Evolutionary conservation across 352 stramenopile species (phyloP), one percentile per base, ranked within the genome.

Genomic region (Phytophthora meadii): DNA sequence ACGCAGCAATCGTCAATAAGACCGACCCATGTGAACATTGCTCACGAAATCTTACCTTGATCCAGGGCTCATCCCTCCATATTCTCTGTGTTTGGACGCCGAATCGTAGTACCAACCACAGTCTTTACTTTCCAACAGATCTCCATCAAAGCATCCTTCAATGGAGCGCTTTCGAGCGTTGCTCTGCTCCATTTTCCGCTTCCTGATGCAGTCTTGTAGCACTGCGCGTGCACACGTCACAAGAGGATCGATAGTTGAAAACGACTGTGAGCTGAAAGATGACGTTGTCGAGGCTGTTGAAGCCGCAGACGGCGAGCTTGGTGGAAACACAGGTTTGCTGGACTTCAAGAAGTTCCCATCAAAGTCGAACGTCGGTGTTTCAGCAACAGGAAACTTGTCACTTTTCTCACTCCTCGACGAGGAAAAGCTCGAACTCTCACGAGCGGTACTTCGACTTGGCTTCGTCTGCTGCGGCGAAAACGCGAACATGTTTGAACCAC

Each of bases 171-270:
- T 94, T 11, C 81, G 74, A 59, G 85, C 70, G 24, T 63, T 88
- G 51, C 61, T 86, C 30, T 79, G 70, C 34, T 89, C 75, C 54
- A 84, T 74, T 58, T 83, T 65, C 10, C 79, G 75, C 54, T 84
- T 82, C 53, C 81, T 77, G 24, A 90, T 85, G 57, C 83, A 94
- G 42, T 94, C 83, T 58, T 92, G 74, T 27, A 92, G 37, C 32
- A 94, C 81, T 12, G 81, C 83, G 6, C 80, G 70, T 15, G 86
- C 82, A 30, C 86, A 92, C 14, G 74, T 79, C 28, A 82, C 77
- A 14, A 94, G 64, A 7, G 82, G 81, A 42, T 91, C 83, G 9
- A 77, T 66, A 5, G 51, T 74, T 39, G 74, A 72, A 45, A 77
- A 76, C 39, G 77, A 65, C 30, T 74, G 55, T 36, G 76, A 81